Conservation (phyloP, 2,329 filamentous ascomycete genomes). For the Daldinia sp. region DNA sequence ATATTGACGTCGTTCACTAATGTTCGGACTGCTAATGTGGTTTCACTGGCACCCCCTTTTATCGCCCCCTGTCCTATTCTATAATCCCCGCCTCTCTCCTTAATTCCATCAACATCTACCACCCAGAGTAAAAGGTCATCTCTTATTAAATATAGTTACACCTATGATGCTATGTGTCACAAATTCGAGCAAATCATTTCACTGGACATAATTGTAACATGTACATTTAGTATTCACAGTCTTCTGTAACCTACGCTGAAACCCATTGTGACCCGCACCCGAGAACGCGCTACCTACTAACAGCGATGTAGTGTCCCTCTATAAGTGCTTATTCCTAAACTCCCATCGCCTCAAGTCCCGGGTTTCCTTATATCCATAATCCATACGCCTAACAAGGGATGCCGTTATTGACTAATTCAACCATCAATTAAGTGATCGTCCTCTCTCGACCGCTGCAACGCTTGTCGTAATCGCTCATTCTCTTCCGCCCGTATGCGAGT, state of each 20-base stretch:
- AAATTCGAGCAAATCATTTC: not conserved
- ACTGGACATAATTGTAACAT: not conserved
- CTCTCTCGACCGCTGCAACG: slow-evolving; percentile 61
- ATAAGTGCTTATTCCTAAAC: slow-evolving; percentile 15
- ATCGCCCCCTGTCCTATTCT: not conserved
- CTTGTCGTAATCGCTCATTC: slow-evolving; percentile 67
- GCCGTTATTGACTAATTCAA: slow-evolving; percentile 18
- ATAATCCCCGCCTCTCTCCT: not conserved
- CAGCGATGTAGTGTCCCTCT: not conserved
- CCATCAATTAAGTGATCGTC: slow-evolving; percentile 59
- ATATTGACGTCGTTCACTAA: too few species aligned
- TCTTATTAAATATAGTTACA: not conserved
- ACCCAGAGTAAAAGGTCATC: too few species aligned
- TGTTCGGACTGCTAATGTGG: too few species aligned
- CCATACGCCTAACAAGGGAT: slow-evolving; percentile 9
- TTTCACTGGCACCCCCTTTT: not conserved
- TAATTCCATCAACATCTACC: too few species aligned
- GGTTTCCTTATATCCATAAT: slow-evolving; percentile 1
- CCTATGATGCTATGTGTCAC: not conserved
- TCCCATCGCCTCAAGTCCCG: slow-evolving; percentile 1
- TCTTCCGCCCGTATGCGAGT: slow-evolving; percentile 69
- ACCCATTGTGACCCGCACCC: not conserved
- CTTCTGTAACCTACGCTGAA: not conserved
- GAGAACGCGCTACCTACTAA: not conserved
- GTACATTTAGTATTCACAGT: not conserved